These are phyloP conservation scores for Acer yangbiense DNA, from an alignment of 345 rosid genomes.

Conservation along the genomic window DNA sequence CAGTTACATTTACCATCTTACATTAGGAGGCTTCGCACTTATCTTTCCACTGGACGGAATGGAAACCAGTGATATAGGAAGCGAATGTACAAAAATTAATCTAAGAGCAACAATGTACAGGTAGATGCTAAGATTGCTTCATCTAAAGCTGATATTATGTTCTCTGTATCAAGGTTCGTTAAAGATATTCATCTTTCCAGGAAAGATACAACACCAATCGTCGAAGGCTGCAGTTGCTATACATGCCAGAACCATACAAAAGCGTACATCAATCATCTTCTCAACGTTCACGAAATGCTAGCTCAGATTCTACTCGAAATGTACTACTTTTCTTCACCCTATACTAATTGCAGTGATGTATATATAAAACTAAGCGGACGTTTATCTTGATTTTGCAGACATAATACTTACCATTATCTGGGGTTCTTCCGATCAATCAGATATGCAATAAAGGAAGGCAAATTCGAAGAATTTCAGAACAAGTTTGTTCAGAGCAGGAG, in stretches of 20 bases:
- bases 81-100: slow-evolving; percentile 58
- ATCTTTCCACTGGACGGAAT: slow-evolving; percentile 46
- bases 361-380: neutral
- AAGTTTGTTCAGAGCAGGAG: slow-evolving; percentile 43
- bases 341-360: neutral
- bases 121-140: slow-evolving; percentile 31
- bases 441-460: slow-evolving; percentile 57
- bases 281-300: slow-evolving; percentile 77
- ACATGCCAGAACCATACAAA: slow-evolving; percentile 74
- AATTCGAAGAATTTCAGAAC: slow-evolving; percentile 48
- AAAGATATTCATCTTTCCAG: slow-evolving; percentile 29
- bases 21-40: slow-evolving; percentile 72
- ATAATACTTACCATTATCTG: slow-evolving; percentile 73
- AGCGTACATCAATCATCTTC: slow-evolving; percentile 78
- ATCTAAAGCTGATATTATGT: neutral
- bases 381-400: slow-evolving; percentile 45
- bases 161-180: neutral
- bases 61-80: slow-evolving; percentile 32
- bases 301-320: slow-evolving; percentile 77
- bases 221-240: slow-evolving; percentile 62
- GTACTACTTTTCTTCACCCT: slow-evolving; percentile 28
- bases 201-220: slow-evolving; percentile 57
- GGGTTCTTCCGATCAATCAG: slow-evolving; percentile 59
- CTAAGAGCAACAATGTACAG: slow-evolving; percentile 63
- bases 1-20: slow-evolving; percentile 73